These are phyloP conservation scores for Nakazawaea laoshanensis DNA, from an alignment of 805 yeast genomes.

Conservation along the genomic window DNA sequence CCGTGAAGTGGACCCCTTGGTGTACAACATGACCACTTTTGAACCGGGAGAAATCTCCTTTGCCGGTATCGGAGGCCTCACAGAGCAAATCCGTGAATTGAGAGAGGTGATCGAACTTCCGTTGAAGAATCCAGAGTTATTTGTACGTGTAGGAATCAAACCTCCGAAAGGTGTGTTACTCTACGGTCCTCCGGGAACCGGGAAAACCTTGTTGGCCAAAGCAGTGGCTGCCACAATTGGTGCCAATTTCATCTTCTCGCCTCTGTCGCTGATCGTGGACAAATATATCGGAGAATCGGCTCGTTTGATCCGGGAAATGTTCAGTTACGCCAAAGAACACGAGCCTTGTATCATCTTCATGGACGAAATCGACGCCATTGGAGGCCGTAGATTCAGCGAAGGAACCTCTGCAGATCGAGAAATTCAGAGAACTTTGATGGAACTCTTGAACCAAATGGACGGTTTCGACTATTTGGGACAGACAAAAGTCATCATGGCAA, in stretches of 20 bases:
- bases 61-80: constrained; percentile 91
- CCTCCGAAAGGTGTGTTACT: constrained; percentile 98
- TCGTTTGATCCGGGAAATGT: constrained; percentile 94
- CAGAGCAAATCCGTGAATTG: constrained; percentile 91
- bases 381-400: constrained; percentile 95
- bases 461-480: constrained; percentile 96
- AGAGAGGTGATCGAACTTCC: constrained; percentile 98
- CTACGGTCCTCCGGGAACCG: constrained; percentile 99
- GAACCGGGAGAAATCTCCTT: constrained; percentile 97
- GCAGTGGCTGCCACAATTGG: constrained; percentile 99
- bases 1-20: constrained; percentile 96
- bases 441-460: constrained; percentile 94
- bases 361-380: constrained; percentile 99
- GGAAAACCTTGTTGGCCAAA: constrained; percentile 91
- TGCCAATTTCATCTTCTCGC: constrained; percentile 95
- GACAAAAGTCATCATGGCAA: constrained; percentile 97
- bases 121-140: constrained; percentile 91
- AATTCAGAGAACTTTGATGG: constrained; percentile 97
- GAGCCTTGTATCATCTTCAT: constrained; percentile 97
- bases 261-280: constrained; percentile 96
- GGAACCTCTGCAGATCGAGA: constrained; percentile 99
- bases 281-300: constrained; percentile 98
- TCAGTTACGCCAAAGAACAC: constrained; percentile 94
- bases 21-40: constrained; percentile 95
- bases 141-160: constrained; percentile 91